These are phyloP conservation scores for Carex kokanica DNA, from an alignment of 176 grass and related monocot species.

Conservation along the genomic window DNA sequence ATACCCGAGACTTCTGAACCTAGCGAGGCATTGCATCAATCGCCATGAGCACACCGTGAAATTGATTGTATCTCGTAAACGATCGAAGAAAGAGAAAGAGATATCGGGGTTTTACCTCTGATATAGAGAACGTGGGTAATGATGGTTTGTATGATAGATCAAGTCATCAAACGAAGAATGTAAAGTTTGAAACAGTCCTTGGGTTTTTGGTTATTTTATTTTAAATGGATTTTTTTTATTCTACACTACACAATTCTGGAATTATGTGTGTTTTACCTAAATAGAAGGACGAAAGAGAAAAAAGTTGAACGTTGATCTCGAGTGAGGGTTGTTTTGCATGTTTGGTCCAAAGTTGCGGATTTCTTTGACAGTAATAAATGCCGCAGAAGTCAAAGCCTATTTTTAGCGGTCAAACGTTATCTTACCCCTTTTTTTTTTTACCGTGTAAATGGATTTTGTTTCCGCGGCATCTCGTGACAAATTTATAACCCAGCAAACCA, in stretches of 20 bases:
- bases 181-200: background rate
- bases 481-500: no score
- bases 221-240: background rate
- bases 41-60: background rate
- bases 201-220: background rate
- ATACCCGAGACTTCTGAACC: background rate
- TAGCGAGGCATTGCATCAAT: background rate
- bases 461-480: background rate
- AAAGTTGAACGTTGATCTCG: background rate
- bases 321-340: slow-evolving; percentile 15
- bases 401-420: background rate
- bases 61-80: background rate
- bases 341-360: background rate
- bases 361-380: background rate
- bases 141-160: background rate
- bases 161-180: background rate
- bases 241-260: background rate
- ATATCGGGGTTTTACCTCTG: background rate
- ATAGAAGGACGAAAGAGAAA: background rate
- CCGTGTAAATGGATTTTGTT: background rate
- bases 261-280: no score
- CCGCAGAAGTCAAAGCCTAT: background rate
- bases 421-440: background rate
- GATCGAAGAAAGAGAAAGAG: background rate
- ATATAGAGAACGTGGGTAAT: slow-evolving; percentile 18